Evolutionary conservation across 2,329 filamentous ascomycete species (phyloP).

Genomic region (Nigrograna mackinnonii): DNA sequence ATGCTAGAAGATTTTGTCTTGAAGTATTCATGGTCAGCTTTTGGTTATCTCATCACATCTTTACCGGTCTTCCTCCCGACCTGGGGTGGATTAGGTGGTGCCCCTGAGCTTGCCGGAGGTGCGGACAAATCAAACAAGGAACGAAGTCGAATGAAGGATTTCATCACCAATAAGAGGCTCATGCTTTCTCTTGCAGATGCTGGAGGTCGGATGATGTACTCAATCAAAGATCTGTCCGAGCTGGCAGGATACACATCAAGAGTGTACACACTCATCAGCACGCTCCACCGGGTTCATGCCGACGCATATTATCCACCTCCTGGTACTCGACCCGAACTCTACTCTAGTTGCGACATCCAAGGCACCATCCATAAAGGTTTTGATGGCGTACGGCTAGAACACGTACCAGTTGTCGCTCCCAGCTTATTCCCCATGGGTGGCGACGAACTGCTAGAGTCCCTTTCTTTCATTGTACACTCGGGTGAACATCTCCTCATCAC

Average conservation of each 20-base stretch:
- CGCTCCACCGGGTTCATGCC: conserved; percentile 90
- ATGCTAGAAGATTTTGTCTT: conserved; percentile 98
- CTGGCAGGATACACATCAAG: conserved; percentile 94
- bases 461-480: conserved; percentile 85
- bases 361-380: conserved; percentile 94
- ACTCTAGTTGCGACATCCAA: conserved; percentile 87
- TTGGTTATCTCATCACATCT: conserved; percentile 91
- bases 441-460: conserved; percentile 84
- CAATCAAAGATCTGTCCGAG: conserved; percentile 96
- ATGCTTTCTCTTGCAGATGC: conserved; percentile 98
- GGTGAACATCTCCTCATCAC: conserved; percentile 95
- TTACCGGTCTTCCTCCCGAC: conserved; percentile 92
- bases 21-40: conserved; percentile 98
- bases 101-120: conserved; percentile 64
- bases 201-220: conserved; percentile 98
- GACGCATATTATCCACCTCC: conserved; percentile 77
- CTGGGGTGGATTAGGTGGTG: conserved; percentile 84
- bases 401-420: conserved; percentile 91
- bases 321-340: conserved; percentile 74
- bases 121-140: conserved; percentile 65
- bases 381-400: conserved; percentile 89
- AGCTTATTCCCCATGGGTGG: conserved; percentile 86
- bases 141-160: conserved; percentile 91
- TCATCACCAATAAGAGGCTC: conserved; percentile 97
- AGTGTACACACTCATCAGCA: conserved; percentile 94